These are phyloP conservation scores for Hymenoscyphus scutula DNA, from an alignment of 2,329 filamentous ascomycete genomes.

Conservation along the genomic window DNA sequence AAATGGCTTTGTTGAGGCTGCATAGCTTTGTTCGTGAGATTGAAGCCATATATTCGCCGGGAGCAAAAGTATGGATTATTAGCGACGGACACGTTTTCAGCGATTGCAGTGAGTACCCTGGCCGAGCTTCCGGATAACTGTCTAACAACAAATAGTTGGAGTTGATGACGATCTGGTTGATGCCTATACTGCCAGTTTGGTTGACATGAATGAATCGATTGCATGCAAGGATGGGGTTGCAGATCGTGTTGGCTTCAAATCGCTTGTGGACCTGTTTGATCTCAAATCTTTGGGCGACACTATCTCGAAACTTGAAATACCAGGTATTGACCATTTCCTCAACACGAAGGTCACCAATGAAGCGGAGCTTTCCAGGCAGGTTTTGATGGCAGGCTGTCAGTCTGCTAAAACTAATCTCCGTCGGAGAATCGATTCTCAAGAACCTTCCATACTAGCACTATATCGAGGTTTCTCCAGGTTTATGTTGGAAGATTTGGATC, in stretches of 20 bases:
- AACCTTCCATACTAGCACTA: constrained; percentile 10
- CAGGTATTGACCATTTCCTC: constrained; percentile 10
- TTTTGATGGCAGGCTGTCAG: constrained; percentile 12
- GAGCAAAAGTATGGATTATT: constrained; percentile 13
- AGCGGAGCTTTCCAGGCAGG: constrained; percentile 8
- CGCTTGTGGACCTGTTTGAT: constrained; percentile 11
- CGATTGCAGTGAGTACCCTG: constrained; percentile 9
- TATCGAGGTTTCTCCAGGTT: constrained; percentile 12
- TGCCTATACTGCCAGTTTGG: constrained; percentile 8
- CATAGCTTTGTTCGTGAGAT: constrained; percentile 7
- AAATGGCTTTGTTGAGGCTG: constrained; percentile 6
- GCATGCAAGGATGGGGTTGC: background rate
- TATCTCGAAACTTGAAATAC: constrained; percentile 3
- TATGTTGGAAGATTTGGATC: constrained; percentile 13
- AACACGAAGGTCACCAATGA: constrained; percentile 8
- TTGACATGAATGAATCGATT: constrained; percentile 8
- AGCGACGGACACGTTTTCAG: constrained; percentile 12
- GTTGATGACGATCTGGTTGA: constrained; percentile 12
- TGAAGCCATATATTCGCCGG: constrained; percentile 10
- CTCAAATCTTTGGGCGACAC: constrained; percentile 1
- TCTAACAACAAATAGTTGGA: constrained; percentile 8
- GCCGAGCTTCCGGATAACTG: background rate
- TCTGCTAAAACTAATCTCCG: constrained; percentile 8
- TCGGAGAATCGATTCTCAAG: constrained; percentile 10
- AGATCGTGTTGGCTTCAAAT: constrained; percentile 9